Evolutionary conservation across 192 early-diverging fungal genomes (phyloP).

Genomic region (Podila horticola): DNA sequence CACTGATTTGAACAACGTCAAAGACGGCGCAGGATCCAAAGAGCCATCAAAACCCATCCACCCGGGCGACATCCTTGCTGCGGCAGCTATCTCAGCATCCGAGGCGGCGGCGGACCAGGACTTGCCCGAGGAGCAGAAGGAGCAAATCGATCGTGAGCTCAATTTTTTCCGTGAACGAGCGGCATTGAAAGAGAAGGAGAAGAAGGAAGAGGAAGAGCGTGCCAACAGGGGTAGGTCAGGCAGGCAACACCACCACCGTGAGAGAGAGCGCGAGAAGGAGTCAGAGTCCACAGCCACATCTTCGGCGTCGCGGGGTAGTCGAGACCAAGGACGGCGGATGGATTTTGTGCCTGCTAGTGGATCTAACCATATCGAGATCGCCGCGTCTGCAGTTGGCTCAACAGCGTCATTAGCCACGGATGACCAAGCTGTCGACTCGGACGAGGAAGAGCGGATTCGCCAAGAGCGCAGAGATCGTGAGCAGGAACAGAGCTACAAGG

Average conservation of each 20-base stretch:
- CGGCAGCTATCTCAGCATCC: slow-evolving; percentile 46
- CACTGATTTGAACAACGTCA: not conserved
- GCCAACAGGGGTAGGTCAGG: slow-evolving; percentile 29
- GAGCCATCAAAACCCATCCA: slow-evolving; percentile 15
- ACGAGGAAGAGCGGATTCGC: slow-evolving; percentile 38
- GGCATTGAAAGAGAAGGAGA: slow-evolving; percentile 63
- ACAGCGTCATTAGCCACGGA: slow-evolving; percentile 49
- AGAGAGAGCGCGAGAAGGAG: slow-evolving; percentile 14
- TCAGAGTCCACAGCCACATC: not conserved
- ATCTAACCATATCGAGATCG: slow-evolving; percentile 57
- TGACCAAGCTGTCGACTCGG: slow-evolving; percentile 42
- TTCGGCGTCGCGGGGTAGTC: slow-evolving; percentile 20
- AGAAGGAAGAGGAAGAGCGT: slow-evolving; percentile 60
- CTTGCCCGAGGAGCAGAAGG: slow-evolving; percentile 62
- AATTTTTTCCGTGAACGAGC: slow-evolving; percentile 72
- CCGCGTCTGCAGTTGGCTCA: slow-evolving; percentile 48
- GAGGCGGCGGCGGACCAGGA: slow-evolving; percentile 56
- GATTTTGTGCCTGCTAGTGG: slow-evolving; percentile 62
- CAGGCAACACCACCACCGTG: slow-evolving; percentile 40
- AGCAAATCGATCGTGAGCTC: slow-evolving; percentile 68
- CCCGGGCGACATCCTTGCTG: slow-evolving; percentile 26
- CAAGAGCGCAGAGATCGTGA: slow-evolving; percentile 44
- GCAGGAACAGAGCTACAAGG: slow-evolving; percentile 28
- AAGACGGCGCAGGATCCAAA: slow-evolving; percentile 16
- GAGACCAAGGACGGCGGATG: slow-evolving; percentile 25